A percentile compares a stretch with the other conserved stretches of the same genome.
phyloP scores from a whole-genome alignment of 2,329 filamentous ascomycete species.

The Fusarium burgessii region DNA sequence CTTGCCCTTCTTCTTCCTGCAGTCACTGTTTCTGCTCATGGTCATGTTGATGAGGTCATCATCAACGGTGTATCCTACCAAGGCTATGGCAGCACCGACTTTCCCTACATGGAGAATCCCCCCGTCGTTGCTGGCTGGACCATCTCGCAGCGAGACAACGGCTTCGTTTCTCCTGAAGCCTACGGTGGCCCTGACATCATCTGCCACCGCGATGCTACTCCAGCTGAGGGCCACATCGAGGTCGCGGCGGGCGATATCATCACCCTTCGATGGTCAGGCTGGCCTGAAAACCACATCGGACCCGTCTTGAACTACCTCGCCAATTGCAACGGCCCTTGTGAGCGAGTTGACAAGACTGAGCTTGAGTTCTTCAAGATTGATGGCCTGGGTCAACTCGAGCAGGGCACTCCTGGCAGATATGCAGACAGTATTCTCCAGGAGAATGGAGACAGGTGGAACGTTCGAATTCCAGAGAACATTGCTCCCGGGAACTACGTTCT shows the following conservation, averaged over 20 bases:
- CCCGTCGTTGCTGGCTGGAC: slow-evolving; percentile 57
- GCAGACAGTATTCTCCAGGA: slow-evolving; percentile 59
- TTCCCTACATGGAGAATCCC: slow-evolving; percentile 53
- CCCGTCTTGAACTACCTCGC: slow-evolving; percentile 61
- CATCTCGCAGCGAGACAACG: slow-evolving; percentile 57
- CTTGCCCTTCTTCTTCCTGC: slow-evolving; percentile 24
- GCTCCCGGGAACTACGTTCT: slow-evolving; percentile 66
- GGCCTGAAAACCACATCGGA: slow-evolving; percentile 63
- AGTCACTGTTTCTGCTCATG: slow-evolving; percentile 51
- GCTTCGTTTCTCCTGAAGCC: slow-evolving; percentile 61
- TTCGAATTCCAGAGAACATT: slow-evolving; percentile 61
- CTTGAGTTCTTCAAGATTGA: slow-evolving; percentile 63
- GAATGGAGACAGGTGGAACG: slow-evolving; percentile 64
- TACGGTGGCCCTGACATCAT: slow-evolving; percentile 60
- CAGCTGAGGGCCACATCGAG: slow-evolving; percentile 55
- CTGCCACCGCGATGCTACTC: slow-evolving; percentile 59
- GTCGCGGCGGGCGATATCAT: slow-evolving; percentile 60
- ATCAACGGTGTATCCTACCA: slow-evolving; percentile 58
- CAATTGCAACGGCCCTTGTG: slow-evolving; percentile 57
- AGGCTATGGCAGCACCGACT: slow-evolving; percentile 55
- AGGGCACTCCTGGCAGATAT: slow-evolving; percentile 53
- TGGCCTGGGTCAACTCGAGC: slow-evolving; percentile 54
- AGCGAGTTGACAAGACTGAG: slow-evolving; percentile 54
- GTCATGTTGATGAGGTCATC: slow-evolving; percentile 57
- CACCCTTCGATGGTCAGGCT: slow-evolving; percentile 61